phyloP scores from a whole-genome alignment of 2,329 filamentous ascomycete genomes.

The Pezicula radicicola region DNA sequence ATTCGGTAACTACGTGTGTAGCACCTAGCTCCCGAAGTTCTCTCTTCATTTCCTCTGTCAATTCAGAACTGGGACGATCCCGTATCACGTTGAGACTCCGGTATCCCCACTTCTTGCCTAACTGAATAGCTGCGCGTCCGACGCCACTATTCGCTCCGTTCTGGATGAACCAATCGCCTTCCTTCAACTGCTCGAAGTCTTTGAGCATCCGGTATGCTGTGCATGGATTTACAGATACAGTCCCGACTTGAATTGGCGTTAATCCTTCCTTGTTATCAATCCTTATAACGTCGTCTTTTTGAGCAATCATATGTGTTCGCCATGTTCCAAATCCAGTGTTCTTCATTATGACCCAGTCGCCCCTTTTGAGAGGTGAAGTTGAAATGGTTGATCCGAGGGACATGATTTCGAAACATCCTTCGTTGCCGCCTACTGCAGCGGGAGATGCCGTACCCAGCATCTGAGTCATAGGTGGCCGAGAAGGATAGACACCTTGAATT shows the following conservation, averaged over 20 bases:
- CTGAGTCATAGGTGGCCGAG: slow-evolving; percentile 73
- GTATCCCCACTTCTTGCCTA: slow-evolving; percentile 81
- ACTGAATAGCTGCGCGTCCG: slow-evolving; percentile 85
- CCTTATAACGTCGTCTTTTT: slow-evolving; percentile 59
- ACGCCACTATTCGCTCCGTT: slow-evolving; percentile 96
- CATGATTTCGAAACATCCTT: slow-evolving; percentile 90
- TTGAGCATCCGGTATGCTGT: slow-evolving; percentile 92
- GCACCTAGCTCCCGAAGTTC: slow-evolving; percentile 58
- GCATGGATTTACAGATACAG: slow-evolving; percentile 88
- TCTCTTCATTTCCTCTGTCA: slow-evolving; percentile 60
- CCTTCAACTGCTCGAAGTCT: slow-evolving; percentile 64
- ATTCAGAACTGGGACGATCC: slow-evolving; percentile 60
- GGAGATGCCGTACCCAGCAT: slow-evolving; percentile 74
- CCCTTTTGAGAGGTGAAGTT: slow-evolving; percentile 55
- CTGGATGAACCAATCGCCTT: slow-evolving; percentile 94
- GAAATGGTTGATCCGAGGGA: slow-evolving; percentile 57
- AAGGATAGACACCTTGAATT: slow-evolving; percentile 93
- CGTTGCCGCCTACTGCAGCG: slow-evolving; percentile 80
- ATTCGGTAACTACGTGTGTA: slow-evolving; percentile 46
- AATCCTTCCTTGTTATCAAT: slow-evolving; percentile 70
- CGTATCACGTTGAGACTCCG: slow-evolving; percentile 89
- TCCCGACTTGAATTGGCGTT: slow-evolving; percentile 75
- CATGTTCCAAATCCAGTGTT: slow-evolving; percentile 85
- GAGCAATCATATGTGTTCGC: slow-evolving; percentile 81
- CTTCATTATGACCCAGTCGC: slow-evolving; percentile 94